phyloP scores from a whole-genome alignment of 441 rosid species.

The Melastoma candidum region DNA sequence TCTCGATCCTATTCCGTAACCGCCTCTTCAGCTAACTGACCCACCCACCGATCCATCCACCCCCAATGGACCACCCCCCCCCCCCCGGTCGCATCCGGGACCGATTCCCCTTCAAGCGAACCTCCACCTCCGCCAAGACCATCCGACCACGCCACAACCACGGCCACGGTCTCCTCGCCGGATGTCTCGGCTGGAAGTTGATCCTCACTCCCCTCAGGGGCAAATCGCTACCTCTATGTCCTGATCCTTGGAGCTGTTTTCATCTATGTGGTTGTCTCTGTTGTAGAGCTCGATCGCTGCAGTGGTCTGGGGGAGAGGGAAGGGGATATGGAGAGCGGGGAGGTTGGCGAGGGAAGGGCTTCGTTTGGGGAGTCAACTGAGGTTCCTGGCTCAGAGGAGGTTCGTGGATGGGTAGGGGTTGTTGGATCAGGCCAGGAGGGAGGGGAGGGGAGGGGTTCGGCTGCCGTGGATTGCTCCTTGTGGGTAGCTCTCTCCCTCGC shows the following conservation, averaged over 20 bases:
- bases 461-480: slow-evolving; percentile 73
- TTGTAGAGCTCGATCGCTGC: slow-evolving; percentile 67
- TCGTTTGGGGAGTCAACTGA: slow-evolving; percentile 54
- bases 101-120: slow-evolving; percentile 40
- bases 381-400: slow-evolving; percentile 17
- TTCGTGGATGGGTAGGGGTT: slow-evolving; percentile 28
- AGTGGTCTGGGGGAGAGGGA: slow-evolving; percentile 40
- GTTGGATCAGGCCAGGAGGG: slow-evolving; percentile 40
- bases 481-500: slow-evolving; percentile 28
- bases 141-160: too few species aligned
- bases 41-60: not conserved
- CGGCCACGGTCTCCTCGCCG: too few species aligned
- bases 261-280: slow-evolving; percentile 63
- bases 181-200: too few species aligned
- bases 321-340: too few species aligned
- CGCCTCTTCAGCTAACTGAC: too few species aligned
- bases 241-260: slow-evolving; percentile 52
- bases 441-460: slow-evolving; percentile 63
- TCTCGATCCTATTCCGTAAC: too few species aligned
- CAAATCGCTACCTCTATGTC: slow-evolving; percentile 45
- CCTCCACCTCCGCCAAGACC: slow-evolving; percentile 12
- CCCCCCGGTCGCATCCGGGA: slow-evolving; percentile 56
- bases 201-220: slow-evolving; percentile 44
- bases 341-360: slow-evolving; percentile 22
- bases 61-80: too few species aligned